Conservation (phyloP, 495 filamentous ascomycete species). For the Penicillium longicatenatum region DNA sequence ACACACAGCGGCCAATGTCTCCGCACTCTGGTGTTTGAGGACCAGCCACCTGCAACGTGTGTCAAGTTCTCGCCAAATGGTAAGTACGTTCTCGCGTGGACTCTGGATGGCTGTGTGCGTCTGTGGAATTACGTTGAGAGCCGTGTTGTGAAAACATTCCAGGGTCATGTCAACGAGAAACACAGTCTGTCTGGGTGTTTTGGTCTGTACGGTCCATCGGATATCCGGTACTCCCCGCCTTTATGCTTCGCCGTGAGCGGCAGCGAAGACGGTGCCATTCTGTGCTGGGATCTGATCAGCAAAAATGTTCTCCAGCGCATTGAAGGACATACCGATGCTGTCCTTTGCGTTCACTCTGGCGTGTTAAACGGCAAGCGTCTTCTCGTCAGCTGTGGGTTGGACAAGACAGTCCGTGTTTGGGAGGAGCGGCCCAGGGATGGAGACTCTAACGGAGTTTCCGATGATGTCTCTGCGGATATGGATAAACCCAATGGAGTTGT, state of each 20-base stretch:
- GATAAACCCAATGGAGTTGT: constrained; percentile 9
- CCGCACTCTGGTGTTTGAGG: constrained; percentile 91
- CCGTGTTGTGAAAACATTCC: constrained; percentile 91
- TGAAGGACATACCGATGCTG: constrained; percentile 74
- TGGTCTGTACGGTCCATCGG: constrained; percentile 58
- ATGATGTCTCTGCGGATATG: background rate
- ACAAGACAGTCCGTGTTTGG: constrained; percentile 67
- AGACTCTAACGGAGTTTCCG: constrained; percentile 6
- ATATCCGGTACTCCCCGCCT: constrained; percentile 35
- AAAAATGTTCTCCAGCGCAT: constrained; percentile 78
- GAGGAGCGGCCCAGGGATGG: constrained; percentile 38
- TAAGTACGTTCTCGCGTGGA: constrained; percentile 87
- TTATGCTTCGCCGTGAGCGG: constrained; percentile 70
- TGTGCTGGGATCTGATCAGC: constrained; percentile 86
- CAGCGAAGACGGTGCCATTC: constrained; percentile 81
- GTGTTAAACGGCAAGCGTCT: constrained; percentile 36
- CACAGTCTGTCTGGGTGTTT: constrained; percentile 84
- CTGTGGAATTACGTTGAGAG: constrained; percentile 94
- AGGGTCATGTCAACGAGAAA: constrained; percentile 83
- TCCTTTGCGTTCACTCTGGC: constrained; percentile 77
- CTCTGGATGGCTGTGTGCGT: constrained; percentile 83
- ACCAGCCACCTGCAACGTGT: constrained; percentile 87
- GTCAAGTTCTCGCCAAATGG: constrained; percentile 94
- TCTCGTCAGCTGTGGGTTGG: constrained; percentile 65
- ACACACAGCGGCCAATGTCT: constrained; percentile 94